Base-by-base conservation (phyloP, 1,284 basidiomycete genomes). In the Tetrapyrgos nigripes region DNA sequence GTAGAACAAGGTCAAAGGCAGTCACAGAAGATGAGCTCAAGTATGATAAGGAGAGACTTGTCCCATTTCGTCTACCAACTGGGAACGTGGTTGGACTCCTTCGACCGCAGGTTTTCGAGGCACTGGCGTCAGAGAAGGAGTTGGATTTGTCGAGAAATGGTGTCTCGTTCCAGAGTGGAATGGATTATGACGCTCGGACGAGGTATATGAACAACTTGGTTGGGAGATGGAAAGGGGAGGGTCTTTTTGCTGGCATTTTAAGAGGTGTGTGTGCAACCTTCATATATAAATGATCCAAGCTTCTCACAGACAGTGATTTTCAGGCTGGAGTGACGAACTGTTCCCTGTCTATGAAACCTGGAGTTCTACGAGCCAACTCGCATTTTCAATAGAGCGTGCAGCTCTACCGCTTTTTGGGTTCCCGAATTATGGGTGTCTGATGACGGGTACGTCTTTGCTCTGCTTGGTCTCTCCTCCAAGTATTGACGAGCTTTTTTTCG, bases 371-470 rank as follows among this genome's bases (percentile, higher is more conserved):
- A 53, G 59, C 40, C 64, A 69, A 11, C 57, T 77, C 13, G 78
- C 77, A 33, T 78, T 79, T 51, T 70, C 75, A 13, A 73, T 79
- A 46, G 78, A 80, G 58, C 75, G 78, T 35, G 75, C 79, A 49
- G 76, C 75, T 8, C 68, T 80, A 8, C 78, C 78, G 44, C 59
- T 80, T n/a, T 80, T 80, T 59, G 75, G 76, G 9, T 75, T 80
- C 28, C 64, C 71, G 19, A 79, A 80, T 57, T 80, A 76, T 62
- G 79, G 79, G 44, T 74, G 71, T 37, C 66, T 80, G 13, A 70
- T 80, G n/a, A 79, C 67, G 23, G 78, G 77, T 73, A 52, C 51
- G 66, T 55, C 14, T 52, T 23, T 46, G 23, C 33, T 29, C 14
- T 14, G n/a, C 43, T 54, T 9, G 4, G 6, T 26, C 35, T 45